A percentile compares a stretch with the other conserved stretches of the same genome.
Conservation (phyloP, 192 early-diverging fungal genomes). For the Thoreauomyces humboldtii region DNA sequence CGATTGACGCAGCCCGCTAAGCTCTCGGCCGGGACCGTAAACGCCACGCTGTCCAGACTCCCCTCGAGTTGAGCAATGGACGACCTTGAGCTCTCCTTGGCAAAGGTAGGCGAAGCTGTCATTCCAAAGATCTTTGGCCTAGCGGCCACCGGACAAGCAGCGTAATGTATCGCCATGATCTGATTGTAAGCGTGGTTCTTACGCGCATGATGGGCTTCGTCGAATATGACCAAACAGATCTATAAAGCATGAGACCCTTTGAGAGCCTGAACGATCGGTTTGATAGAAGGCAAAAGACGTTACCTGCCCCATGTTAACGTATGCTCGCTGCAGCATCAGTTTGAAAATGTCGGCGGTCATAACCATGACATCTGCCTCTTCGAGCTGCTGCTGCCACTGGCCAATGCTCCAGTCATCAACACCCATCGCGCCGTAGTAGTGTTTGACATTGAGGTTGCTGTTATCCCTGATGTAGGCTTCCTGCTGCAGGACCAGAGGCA, state of each 20-base stretch:
- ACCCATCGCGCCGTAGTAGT: constrained; percentile 69
- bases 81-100: background rate
- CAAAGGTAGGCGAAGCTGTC: constrained; percentile 84
- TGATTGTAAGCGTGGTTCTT: constrained; percentile 29
- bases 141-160: constrained; percentile 34
- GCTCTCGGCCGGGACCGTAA: constrained; percentile 5
- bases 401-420: constrained; percentile 43
- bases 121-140: constrained; percentile 89
- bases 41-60: constrained; percentile 11
- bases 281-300: background rate
- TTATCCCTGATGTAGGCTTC: constrained; percentile 70
- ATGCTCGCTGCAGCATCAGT: constrained; percentile 69
- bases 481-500: constrained; percentile 87
- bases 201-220: constrained; percentile 28
- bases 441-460: constrained; percentile 57
- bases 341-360: constrained; percentile 74
- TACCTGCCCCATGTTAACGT: constrained; percentile 58
- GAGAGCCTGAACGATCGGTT: too few species aligned
- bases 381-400: constrained; percentile 27
- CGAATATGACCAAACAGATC: constrained; percentile 20
- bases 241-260: constrained; percentile 6
- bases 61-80: constrained; percentile 18
- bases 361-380: constrained; percentile 72
- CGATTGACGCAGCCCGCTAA: constrained; percentile 1
- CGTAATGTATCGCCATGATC: constrained; percentile 82